A percentile compares a stretch with the other conserved stretches of the same genome.
phyloP scores from a whole-genome alignment of 805 yeast genomes.

The Schwanniomyces vanrijiae region DNA sequence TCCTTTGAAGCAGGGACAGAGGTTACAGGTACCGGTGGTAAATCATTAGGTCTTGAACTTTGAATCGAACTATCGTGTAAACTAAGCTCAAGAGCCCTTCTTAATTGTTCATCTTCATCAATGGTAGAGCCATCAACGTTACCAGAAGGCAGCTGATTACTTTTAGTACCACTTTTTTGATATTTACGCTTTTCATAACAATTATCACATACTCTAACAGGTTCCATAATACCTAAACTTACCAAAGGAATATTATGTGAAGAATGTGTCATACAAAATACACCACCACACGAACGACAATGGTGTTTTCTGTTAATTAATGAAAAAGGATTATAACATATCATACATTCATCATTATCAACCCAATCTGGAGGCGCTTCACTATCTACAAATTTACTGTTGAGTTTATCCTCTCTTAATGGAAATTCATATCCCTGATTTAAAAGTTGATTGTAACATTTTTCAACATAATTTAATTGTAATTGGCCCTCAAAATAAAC shows the following conservation, averaged over 20 bases:
- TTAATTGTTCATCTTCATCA: constrained; percentile 78
- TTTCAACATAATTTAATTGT: constrained; percentile 63
- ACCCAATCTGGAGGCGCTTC: constrained; percentile 98
- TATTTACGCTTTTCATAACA: constrained; percentile 65
- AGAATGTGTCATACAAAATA: constrained; percentile 85
- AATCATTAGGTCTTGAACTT: constrained; percentile 6
- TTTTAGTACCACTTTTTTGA: constrained; percentile 21
- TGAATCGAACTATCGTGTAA: constrained; percentile 49
- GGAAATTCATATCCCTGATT: constrained; percentile 72
- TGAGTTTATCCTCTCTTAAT: constrained; percentile 28
- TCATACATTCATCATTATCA: constrained; percentile 94
- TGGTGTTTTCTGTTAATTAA: constrained; percentile 91
- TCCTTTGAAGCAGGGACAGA: constrained; percentile 7
- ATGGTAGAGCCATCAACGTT: neutral
- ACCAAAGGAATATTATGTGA: constrained; percentile 69
- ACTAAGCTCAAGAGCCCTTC: constrained; percentile 76
- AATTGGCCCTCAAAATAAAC: constrained; percentile 66
- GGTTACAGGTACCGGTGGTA: constrained; percentile 18
- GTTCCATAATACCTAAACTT: constrained; percentile 79
- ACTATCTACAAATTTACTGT: constrained; percentile 68
- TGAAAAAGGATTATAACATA: constrained; percentile 78
- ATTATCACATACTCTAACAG: constrained; percentile 92
- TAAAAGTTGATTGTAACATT: constrained; percentile 58
- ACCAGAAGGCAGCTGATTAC: constrained; percentile 1
- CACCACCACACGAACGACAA: constrained; percentile 97